Conservation (phyloP, 306 rosid genomes). For the Gastrolobium villosum region DNA sequence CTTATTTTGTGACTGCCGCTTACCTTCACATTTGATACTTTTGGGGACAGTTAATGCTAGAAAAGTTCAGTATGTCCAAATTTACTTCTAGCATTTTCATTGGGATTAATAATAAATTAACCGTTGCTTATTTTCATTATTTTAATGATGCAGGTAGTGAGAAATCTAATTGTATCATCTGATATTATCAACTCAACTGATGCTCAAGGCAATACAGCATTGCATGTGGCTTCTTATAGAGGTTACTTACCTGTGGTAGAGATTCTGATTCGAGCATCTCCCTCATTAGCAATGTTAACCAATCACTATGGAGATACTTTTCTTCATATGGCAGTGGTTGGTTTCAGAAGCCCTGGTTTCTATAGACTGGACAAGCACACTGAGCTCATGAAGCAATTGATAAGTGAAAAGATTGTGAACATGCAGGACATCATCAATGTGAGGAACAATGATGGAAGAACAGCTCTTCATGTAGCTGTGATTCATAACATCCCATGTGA, state of each 20-base stretch:
- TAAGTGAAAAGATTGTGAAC: conserved; percentile 53
- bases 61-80: conserved; percentile 11
- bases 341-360: conserved; percentile 90
- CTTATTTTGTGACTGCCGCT: conserved; percentile 19
- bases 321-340: conserved; percentile 89
- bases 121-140: conserved; percentile 21
- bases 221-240: conserved; percentile 83
- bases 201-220: conserved; percentile 83
- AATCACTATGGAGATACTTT: conserved; percentile 87
- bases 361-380: conserved; percentile 77
- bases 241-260: conserved; percentile 83
- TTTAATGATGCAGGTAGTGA: conserved; percentile 75
- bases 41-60: conserved; percentile 12
- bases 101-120: neutral
- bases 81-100: conserved; percentile 1
- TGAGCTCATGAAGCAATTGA: conserved; percentile 70
- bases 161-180: conserved; percentile 63
- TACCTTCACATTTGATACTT: conserved; percentile 17
- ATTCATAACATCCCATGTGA: conserved; percentile 65
- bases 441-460: conserved; percentile 84
- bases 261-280: conserved; percentile 66
- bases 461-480: conserved; percentile 85
- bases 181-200: conserved; percentile 73
- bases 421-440: conserved; percentile 70
- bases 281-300: conserved; percentile 57